These are phyloP conservation scores for Spergularia marina DNA, from an alignment of 148 eudicot genomes.

Conservation along the genomic window DNA sequence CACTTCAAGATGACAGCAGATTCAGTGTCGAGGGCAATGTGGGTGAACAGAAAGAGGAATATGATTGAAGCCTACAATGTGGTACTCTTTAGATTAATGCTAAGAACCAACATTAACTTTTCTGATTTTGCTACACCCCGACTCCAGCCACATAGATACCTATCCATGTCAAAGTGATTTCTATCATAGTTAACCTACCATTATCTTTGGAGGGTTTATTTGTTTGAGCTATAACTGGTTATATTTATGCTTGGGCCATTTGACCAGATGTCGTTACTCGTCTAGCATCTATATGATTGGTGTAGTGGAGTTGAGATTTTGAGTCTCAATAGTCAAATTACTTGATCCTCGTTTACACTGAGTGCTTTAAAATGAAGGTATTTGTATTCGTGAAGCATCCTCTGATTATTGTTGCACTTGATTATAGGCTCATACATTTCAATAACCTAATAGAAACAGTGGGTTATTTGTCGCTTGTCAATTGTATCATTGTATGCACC, in stretches of 20 bases:
- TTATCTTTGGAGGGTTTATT: background rate
- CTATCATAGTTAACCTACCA: background rate
- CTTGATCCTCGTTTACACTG: background rate
- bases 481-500: background rate
- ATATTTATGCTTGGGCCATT: background rate
- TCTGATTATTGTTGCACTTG: background rate
- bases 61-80: background rate
- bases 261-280: background rate
- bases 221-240: background rate
- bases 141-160: no score
- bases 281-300: background rate
- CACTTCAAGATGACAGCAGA: background rate
- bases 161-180: no score
- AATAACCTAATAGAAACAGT: background rate
- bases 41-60: background rate
- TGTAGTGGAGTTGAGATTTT: background rate
- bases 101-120: background rate
- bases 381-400: background rate
- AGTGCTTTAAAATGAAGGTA: background rate
- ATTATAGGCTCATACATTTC: slow-evolving; percentile 7
- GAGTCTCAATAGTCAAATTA: background rate
- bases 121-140: background rate
- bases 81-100: background rate
- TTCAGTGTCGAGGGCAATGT: background rate
- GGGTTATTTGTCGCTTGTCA: background rate